These are phyloP conservation scores for Holtermannia corniformis DNA, from an alignment of 768 basidiomycete species.

Conservation along the genomic window DNA sequence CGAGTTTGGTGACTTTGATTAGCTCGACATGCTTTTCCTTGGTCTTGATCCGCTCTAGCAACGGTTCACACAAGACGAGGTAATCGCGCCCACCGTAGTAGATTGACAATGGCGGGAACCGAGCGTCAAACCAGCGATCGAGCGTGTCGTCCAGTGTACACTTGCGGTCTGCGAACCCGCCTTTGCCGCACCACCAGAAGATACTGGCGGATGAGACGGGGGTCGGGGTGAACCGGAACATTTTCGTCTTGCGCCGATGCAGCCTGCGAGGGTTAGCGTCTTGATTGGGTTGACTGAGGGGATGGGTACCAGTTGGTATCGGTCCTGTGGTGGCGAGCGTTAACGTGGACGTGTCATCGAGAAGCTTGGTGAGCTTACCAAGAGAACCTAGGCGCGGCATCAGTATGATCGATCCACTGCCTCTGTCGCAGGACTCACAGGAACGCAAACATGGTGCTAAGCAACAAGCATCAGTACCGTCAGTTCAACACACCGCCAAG, in stretches of 20 bases:
- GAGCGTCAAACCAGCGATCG: slow-evolving; percentile 46
- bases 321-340: slow-evolving; percentile 36
- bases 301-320: slow-evolving; percentile 45
- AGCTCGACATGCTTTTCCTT: slow-evolving; percentile 45
- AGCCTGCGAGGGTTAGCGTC: slow-evolving; percentile 32
- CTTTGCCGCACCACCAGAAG: slow-evolving; percentile 48
- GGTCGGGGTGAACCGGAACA: slow-evolving; percentile 49
- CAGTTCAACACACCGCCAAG: background rate
- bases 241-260: slow-evolving; percentile 46
- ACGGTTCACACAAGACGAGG: slow-evolving; percentile 45
- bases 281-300: no score
- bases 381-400: no score
- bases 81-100: slow-evolving; percentile 46
- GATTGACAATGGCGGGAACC: slow-evolving; percentile 46
- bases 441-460: slow-evolving; percentile 46
- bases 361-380: no score
- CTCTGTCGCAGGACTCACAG: slow-evolving; percentile 15
- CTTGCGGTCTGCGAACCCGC: slow-evolving; percentile 45
- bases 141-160: slow-evolving; percentile 43
- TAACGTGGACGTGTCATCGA: no score
- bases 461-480: slow-evolving; percentile 4
- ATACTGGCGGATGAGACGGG: slow-evolving; percentile 45
- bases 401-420: background rate
- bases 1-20: slow-evolving; percentile 45
- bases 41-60: slow-evolving; percentile 45